Evolutionary conservation across 169 alveolate species (phyloP).

Genomic region (Cytauxzoon felis): DNA sequence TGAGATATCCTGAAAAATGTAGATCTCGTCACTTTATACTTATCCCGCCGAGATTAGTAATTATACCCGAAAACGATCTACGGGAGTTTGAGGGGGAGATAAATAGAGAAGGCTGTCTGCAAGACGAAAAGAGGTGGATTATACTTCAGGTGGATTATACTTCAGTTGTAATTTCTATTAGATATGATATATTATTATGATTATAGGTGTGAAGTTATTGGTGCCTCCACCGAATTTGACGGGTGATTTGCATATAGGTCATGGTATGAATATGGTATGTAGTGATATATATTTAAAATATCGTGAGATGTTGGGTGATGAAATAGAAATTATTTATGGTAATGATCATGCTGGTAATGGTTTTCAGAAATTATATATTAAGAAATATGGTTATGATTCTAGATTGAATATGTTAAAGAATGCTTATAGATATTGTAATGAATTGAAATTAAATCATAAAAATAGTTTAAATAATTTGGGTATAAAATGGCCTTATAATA

Average conservation of each 20-base stretch:
- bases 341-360: constrained; percentile 62
- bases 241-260: constrained; percentile 60
- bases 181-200: too few species aligned
- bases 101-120: too few species aligned
- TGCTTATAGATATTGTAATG: constrained; percentile 8
- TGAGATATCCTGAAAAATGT: too few species aligned
- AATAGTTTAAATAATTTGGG: constrained; percentile 21
- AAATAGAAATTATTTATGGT: constrained; percentile 29
- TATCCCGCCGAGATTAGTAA: too few species aligned
- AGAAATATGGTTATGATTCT: background rate
- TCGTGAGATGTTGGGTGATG: background rate
- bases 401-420: background rate
- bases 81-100: too few species aligned
- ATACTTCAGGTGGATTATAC: too few species aligned
- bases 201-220: constrained; percentile 19
- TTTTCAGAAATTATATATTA: constrained; percentile 14
- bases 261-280: constrained; percentile 45
- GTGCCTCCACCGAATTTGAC: constrained; percentile 65
- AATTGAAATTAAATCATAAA: constrained; percentile 3
- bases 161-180: too few species aligned
- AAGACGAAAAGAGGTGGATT: too few species aligned
- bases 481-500: constrained; percentile 27
- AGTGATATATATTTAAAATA: constrained; percentile 23
- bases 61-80: too few species aligned
- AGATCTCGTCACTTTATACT: too few species aligned